These are phyloP conservation scores for Calycina marina DNA, from an alignment of 2,329 filamentous ascomycete genomes.

Conservation along the genomic window DNA sequence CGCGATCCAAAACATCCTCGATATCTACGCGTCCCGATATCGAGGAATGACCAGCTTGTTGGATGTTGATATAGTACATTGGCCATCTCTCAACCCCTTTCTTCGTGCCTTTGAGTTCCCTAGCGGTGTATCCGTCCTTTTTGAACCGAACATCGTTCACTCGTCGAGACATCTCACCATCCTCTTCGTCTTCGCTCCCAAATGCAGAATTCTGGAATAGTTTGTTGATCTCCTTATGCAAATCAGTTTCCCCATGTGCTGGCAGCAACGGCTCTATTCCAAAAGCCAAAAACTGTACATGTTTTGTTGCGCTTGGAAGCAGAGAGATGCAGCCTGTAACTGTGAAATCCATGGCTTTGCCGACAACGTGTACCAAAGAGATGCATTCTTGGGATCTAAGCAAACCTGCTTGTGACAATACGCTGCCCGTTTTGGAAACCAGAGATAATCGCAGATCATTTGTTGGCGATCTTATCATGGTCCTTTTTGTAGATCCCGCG, in stretches of 20 bases:
- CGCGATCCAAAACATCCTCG: slow-evolving; percentile 30
- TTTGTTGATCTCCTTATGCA: slow-evolving; percentile 68
- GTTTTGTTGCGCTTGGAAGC: slow-evolving; percentile 53
- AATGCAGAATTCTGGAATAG: slow-evolving; percentile 68
- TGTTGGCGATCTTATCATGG: slow-evolving; percentile 13
- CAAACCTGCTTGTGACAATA: slow-evolving; percentile 53
- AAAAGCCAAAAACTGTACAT: slow-evolving; percentile 68
- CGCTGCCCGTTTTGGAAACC: slow-evolving; percentile 26
- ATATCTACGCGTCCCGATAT: slow-evolving; percentile 10
- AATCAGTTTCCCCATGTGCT: slow-evolving; percentile 40
- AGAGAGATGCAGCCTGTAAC: slow-evolving; percentile 61
- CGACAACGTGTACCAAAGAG: slow-evolving; percentile 59
- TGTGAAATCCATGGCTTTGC: slow-evolving; percentile 43
- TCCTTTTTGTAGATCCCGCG: slow-evolving; percentile 9
- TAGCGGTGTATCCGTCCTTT: slow-evolving; percentile 32
- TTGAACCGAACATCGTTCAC: slow-evolving; percentile 29
- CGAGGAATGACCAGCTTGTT: slow-evolving; percentile 16
- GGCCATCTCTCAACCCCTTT: slow-evolving; percentile 73
- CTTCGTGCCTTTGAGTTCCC: slow-evolving; percentile 34
- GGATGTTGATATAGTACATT: slow-evolving; percentile 72
- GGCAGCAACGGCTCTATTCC: slow-evolving; percentile 52
- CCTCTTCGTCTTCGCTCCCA: slow-evolving; percentile 40
- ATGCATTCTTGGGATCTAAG: slow-evolving; percentile 34
- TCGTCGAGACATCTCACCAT: slow-evolving; percentile 23
- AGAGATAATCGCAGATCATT: slow-evolving; percentile 2